phyloP scores from a whole-genome alignment of 2,329 filamentous ascomycete genomes.

The Penicillium expansum region DNA sequence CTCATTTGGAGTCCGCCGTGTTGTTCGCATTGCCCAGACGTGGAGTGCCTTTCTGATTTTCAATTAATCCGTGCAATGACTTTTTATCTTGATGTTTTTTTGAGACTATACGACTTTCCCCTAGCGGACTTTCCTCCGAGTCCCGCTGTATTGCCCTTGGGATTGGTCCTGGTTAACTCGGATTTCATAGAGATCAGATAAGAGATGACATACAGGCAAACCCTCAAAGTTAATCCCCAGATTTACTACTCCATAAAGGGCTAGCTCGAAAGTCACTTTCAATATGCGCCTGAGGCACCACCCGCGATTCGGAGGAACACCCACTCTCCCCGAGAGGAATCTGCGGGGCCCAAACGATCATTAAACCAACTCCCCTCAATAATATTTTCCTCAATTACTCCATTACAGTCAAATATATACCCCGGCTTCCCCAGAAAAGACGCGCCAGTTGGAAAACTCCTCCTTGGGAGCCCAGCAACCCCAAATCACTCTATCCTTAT shows the following conservation, averaged over 20 bases:
- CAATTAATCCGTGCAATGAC: neutral
- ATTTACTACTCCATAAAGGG: neutral
- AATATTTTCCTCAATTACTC: neutral
- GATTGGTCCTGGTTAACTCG: neutral
- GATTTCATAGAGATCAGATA: neutral
- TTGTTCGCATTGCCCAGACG: neutral
- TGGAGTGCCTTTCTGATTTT: neutral
- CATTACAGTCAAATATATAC: neutral
- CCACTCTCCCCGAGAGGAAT: constrained; percentile 8
- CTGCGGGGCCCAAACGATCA: constrained; percentile 5
- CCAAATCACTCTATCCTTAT: constrained; percentile 3
- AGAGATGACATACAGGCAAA: neutral
- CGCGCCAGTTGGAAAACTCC: neutral
- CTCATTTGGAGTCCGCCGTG: neutral
- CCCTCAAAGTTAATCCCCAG: neutral
- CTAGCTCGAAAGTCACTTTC: constrained; percentile 1
- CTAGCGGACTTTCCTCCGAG: no score
- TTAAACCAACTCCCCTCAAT: neutral
- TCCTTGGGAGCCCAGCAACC: neutral
- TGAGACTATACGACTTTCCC: no score
- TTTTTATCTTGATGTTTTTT: neutral
- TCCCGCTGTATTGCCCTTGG: no score
- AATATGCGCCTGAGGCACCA: constrained; percentile 4
- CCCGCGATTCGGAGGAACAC: constrained; percentile 1
- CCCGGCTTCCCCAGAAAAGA: neutral